A percentile compares a stretch with the other conserved stretches of the same genome.
Conservation (phyloP, 148 eudicot genomes). For the Limonium bicolor region DNA sequence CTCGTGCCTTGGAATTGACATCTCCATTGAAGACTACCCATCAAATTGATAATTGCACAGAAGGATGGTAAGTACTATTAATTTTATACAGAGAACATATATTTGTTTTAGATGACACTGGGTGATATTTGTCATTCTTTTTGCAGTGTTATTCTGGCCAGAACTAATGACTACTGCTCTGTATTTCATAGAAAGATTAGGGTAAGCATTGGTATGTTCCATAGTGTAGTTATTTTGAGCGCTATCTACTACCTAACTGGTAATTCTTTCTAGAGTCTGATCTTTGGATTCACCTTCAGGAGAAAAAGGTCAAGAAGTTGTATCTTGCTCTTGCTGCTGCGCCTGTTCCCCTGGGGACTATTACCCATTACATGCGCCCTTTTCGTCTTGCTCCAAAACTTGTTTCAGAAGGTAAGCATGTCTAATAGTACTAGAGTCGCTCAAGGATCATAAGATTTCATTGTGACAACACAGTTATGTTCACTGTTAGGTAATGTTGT, state of each 20-base stretch:
- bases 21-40: slow-evolving; percentile 73
- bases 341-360: slow-evolving; percentile 58
- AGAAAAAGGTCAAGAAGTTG: slow-evolving; percentile 75
- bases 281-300: slow-evolving; percentile 28
- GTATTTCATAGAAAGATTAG: slow-evolving; percentile 78
- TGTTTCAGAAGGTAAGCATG: slow-evolving; percentile 57
- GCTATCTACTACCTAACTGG: not conserved
- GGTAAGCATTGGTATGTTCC: too few relatives aligned
- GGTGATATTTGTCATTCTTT: slow-evolving; percentile 7
- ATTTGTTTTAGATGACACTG: not conserved
- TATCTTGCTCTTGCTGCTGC: slow-evolving; percentile 92
- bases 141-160: slow-evolving; percentile 83
- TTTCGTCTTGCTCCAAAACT: slow-evolving; percentile 65
- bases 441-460: too few relatives aligned
- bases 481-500: too few relatives aligned
- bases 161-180: slow-evolving; percentile 76
- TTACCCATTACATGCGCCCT: slow-evolving; percentile 90
- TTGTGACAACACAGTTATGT: too few relatives aligned
- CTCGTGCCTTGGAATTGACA: slow-evolving; percentile 73
- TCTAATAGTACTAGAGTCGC: too few relatives aligned
- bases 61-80: slow-evolving; percentile 86
- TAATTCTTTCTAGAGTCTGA: not conserved
- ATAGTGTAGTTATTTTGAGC: too few relatives aligned
- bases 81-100: too few relatives aligned
- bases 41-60: slow-evolving; percentile 98